Evolutionary conservation across 805 yeast species (phyloP).

Genomic region (Hanseniaspora osmophila): DNA sequence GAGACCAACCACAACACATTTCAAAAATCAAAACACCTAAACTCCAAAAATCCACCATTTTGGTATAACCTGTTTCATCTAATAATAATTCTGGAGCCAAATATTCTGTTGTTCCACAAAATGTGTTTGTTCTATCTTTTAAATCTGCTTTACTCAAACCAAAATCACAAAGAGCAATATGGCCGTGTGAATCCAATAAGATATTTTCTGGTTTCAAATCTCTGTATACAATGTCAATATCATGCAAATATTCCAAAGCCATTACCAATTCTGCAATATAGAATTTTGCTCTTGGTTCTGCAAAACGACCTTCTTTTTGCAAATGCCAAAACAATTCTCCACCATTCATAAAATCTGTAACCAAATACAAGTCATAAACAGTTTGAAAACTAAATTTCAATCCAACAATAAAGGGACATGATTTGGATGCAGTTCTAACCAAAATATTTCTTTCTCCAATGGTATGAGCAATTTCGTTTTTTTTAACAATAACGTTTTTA

Average conservation of each 20-base stretch:
- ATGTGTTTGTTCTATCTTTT: conserved; percentile 83
- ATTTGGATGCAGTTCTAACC: conserved; percentile 80
- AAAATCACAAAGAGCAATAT: conserved; percentile 92
- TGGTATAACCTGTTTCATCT: conserved; percentile 93
- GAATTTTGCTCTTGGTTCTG: conserved; percentile 89
- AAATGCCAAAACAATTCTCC: conserved; percentile 95
- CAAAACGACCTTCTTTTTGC: conserved; percentile 89
- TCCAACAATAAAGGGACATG: conserved; percentile 88
- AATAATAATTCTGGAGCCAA: conserved; percentile 91
- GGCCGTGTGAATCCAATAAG: conserved; percentile 89
- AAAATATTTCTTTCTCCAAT: conserved; percentile 92
- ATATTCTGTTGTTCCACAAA: conserved; percentile 97
- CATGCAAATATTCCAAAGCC: conserved; percentile 88
- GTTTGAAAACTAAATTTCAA: conserved; percentile 94
- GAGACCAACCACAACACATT: conserved; percentile 99
- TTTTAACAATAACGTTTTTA: conserved; percentile 87
- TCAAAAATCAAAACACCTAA: conserved; percentile 92
- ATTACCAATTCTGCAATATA: conserved; percentile 91
- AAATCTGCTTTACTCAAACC: conserved; percentile 91
- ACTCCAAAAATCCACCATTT: conserved; percentile 99
- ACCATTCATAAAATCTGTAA: conserved; percentile 96
- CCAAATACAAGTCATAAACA: conserved; percentile 78
- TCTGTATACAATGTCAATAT: conserved; percentile 89
- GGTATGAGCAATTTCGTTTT: conserved; percentile 95
- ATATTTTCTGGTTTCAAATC: conserved; percentile 96